Evolutionary conservation across 139 green algal genomes (phyloP).

Genomic region (Ostreobium quekettii): DNA sequence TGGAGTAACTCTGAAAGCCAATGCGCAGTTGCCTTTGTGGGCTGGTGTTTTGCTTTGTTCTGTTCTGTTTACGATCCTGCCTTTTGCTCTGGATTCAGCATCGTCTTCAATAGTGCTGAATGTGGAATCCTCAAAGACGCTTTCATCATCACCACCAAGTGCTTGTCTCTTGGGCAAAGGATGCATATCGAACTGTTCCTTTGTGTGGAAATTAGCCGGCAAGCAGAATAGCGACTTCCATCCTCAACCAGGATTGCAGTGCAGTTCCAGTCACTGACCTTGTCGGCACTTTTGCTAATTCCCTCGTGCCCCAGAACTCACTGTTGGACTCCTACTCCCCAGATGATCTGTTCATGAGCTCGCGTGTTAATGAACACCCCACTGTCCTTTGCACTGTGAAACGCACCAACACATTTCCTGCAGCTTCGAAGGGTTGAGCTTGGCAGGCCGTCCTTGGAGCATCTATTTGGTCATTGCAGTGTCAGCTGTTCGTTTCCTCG

Average conservation of each 20-base stretch:
- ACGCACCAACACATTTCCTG: conserved; percentile 12
- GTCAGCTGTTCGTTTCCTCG: neutral
- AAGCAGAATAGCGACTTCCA: too few species aligned
- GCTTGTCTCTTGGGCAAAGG: too few species aligned
- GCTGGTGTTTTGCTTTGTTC: too few species aligned
- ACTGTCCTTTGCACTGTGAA: neutral
- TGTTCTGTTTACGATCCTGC: too few species aligned
- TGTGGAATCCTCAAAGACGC: too few species aligned
- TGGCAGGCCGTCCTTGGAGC: neutral
- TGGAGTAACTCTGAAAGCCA: too few species aligned
- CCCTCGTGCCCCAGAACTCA: neutral
- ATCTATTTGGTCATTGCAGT: neutral
- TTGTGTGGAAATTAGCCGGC: too few species aligned
- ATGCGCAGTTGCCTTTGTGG: too few species aligned
- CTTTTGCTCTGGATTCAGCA: too few species aligned
- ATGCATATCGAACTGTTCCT: too few species aligned
- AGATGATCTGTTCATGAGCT: neutral
- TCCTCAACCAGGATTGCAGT: neutral
- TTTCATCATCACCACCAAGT: too few species aligned
- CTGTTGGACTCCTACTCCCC: neutral
- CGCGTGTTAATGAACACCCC: neutral
- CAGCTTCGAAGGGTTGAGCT: conserved; percentile 10
- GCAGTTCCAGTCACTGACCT: neutral
- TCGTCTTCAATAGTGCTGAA: too few species aligned
- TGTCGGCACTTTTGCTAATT: neutral